phyloP scores from a whole-genome alignment of 495 filamentous ascomycete species.

The Rhypophila decipiens region DNA sequence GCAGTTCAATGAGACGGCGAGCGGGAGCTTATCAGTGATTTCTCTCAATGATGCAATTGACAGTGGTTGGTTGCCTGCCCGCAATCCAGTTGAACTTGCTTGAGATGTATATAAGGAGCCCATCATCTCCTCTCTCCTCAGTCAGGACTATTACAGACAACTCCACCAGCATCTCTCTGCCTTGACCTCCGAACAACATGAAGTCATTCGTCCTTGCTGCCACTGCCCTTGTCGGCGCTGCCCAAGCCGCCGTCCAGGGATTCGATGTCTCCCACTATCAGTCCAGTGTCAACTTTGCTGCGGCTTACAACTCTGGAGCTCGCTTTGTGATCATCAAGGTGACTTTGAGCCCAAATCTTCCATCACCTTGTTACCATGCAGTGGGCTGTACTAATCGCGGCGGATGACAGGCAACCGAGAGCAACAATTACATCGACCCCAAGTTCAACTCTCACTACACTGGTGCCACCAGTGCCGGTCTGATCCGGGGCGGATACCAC shows the following conservation, averaged over 20 bases:
- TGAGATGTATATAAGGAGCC: too few relatives aligned
- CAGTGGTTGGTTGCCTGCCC: too few relatives aligned
- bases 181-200: background rate
- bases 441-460: conserved; percentile 50
- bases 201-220: background rate
- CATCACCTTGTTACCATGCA: background rate
- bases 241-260: conserved; percentile 48
- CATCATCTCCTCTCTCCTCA: too few relatives aligned
- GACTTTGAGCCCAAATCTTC: background rate
- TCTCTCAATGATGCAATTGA: too few relatives aligned
- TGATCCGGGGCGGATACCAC: conserved; percentile 60
- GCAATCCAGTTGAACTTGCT: too few relatives aligned
- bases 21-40: too few relatives aligned
- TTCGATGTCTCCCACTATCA: conserved; percentile 64
- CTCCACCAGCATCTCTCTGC: too few relatives aligned
- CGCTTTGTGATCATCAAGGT: conserved; percentile 68
- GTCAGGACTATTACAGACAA: too few relatives aligned
- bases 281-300: conserved; percentile 47
- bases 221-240: conserved; percentile 16
- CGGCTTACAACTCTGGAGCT: conserved; percentile 50
- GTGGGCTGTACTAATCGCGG: background rate
- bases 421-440: conserved; percentile 47
- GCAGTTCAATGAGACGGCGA: too few relatives aligned
- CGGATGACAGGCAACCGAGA: conserved; percentile 52
- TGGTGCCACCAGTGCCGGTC: conserved; percentile 47